Conservation (phyloP, 2,329 filamentous ascomycete genomes). For the Penicillium sp. region DNA sequence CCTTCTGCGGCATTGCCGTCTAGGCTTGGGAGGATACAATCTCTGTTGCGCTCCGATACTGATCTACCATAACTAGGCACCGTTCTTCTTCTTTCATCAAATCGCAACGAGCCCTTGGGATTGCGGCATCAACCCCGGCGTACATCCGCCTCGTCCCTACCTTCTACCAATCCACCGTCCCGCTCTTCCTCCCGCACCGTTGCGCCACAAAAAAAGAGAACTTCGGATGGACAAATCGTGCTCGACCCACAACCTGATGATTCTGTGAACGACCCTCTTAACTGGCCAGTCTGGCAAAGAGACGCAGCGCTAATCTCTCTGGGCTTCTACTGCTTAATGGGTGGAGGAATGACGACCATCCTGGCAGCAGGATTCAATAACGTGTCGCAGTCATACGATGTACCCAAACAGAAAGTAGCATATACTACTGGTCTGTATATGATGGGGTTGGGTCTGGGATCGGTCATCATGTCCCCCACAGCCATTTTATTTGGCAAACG, state of each 20-base stretch:
- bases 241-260: constrained; percentile 92
- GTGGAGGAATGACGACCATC: constrained; percentile 88
- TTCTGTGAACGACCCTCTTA: constrained; percentile 85
- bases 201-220: constrained; percentile 67
- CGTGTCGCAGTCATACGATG: constrained; percentile 68
- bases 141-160: constrained; percentile 60
- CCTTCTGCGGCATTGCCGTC: not conserved
- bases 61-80: constrained; percentile 52
- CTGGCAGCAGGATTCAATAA: constrained; percentile 88
- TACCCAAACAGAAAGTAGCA: constrained; percentile 74
- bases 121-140: constrained; percentile 66
- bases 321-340: constrained; percentile 90
- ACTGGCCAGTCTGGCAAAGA: constrained; percentile 83
- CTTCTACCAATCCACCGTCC: constrained; percentile 47
- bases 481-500: constrained; percentile 90
- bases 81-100: constrained; percentile 62
- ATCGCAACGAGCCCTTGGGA: constrained; percentile 66
- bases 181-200: constrained; percentile 43
- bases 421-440: constrained; percentile 92
- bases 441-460: constrained; percentile 87
- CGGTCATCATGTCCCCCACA: constrained; percentile 82
- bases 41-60: not conserved
- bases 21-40: not conserved
- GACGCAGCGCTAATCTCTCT: constrained; percentile 79
- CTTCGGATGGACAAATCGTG: constrained; percentile 79